Conservation (phyloP, 306 rosid genomes). For the Fragaria nilgerrensis region DNA sequence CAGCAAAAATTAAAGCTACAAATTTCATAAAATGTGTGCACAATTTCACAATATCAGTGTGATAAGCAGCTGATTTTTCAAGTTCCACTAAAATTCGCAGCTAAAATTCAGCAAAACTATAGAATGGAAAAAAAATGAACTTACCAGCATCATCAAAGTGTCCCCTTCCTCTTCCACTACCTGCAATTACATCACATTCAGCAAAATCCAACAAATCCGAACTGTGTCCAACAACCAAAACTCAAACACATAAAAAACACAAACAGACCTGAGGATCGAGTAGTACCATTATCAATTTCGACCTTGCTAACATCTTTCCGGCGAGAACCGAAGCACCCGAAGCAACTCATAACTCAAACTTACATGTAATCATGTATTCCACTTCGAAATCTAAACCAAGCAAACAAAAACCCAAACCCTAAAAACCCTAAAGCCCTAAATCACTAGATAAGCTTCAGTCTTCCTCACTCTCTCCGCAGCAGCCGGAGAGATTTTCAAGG, state of each 20-base stretch:
- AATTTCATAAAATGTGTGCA: neutral
- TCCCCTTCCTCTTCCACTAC: slow-evolving; percentile 38
- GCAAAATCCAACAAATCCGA: neutral
- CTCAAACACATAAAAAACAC: neutral
- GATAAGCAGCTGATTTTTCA: neutral
- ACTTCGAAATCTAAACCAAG: neutral
- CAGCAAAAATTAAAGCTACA: neutral
- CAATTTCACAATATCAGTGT: neutral
- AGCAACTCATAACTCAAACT: slow-evolving; percentile 44
- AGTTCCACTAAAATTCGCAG: neutral
- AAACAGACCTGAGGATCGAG: slow-evolving; percentile 36
- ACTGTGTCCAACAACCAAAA: neutral
- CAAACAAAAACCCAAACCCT: slow-evolving; percentile 1
- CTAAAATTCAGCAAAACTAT: neutral
- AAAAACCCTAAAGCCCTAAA: neutral
- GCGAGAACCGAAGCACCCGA: slow-evolving; percentile 40
- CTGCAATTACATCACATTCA: slow-evolving; percentile 31
- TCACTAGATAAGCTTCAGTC: slow-evolving; percentile 1
- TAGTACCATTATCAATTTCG: slow-evolving; percentile 38
- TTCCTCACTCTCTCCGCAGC: slow-evolving; percentile 3
- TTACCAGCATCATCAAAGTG: slow-evolving; percentile 28
- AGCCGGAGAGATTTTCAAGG: slow-evolving; percentile 26
- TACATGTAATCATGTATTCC: slow-evolving; percentile 5
- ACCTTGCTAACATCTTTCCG: slow-evolving; percentile 46
- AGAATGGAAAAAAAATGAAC: neutral